A percentile compares a stretch with the other conserved stretches of the same genome.
phyloP scores from a whole-genome alignment of 306 rosid genomes.

The Cucurbita ficifolia region DNA sequence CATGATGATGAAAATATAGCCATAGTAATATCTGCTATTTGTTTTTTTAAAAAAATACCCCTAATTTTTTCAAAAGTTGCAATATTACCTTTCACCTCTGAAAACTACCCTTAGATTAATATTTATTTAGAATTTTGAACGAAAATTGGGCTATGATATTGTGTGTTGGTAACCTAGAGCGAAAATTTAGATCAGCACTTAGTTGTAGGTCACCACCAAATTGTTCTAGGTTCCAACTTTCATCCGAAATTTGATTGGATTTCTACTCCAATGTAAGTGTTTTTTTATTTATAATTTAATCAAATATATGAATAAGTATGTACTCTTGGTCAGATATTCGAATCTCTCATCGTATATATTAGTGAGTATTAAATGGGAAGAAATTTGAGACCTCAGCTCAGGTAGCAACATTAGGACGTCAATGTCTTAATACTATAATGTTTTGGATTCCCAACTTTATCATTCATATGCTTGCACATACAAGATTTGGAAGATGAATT shows the following conservation, averaged over 20 bases:
- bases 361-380: not conserved
- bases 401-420: not conserved
- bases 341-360: too few relatives aligned
- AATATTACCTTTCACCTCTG: not conserved
- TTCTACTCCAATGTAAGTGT: too few relatives aligned
- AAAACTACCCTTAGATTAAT: too few relatives aligned
- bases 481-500: not conserved
- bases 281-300: too few relatives aligned
- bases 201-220: not conserved
- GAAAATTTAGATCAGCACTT: not conserved
- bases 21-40: not conserved
- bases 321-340: too few relatives aligned
- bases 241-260: not conserved
- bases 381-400: not conserved
- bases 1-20: not conserved
- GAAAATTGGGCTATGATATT: not conserved
- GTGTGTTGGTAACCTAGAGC: not conserved
- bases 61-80: not conserved
- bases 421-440: not conserved
- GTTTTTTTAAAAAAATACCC: not conserved
- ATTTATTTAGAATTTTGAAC: too few relatives aligned
- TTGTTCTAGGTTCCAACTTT: not conserved
- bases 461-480: not conserved
- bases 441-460: not conserved
- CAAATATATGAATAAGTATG: too few relatives aligned